Evolutionary conservation across 176 grass and related monocot species (phyloP), one percentile per base, ranked within the genome.

Genomic region (Hsuehochloa calcarea): DNA sequence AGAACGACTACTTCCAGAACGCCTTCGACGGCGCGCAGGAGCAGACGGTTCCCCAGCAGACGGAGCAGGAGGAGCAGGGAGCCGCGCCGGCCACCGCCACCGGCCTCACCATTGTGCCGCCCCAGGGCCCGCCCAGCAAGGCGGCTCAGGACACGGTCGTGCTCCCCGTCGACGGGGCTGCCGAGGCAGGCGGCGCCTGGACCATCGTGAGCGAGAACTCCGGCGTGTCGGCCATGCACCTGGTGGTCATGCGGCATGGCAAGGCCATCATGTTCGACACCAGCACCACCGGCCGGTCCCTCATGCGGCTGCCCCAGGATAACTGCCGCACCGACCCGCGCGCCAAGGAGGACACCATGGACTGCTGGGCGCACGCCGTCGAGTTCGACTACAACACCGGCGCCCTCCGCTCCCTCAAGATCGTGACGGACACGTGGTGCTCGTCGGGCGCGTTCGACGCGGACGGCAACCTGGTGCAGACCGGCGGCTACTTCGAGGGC

Each of bases 201-300:
- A 77, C 87, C 69, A 70, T 91, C 54, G 70, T 89, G 10, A 89
- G 83, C 83, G 43, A 86, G 56, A 94, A 91, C 83, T 74, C 83
- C 31, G 92, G 92, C 38, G 86, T 94, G 70, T 94, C 92, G 5
- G 86, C 92, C 17, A 94, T 91, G 92, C 92, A 94, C 84, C 60
- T 94, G 70, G 86, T 13, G n/a, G 56, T 91, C 65, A 89, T 85
- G 86, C 89, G 84, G 63, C 72, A 86, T 49, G 77, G 87, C 84
- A 76, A 86, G 83, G 89, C 86, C 80, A 1, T 91, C 80, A 91
- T 94, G 83, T 94, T 94, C 75, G 92, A 94, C 79, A 88, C 89
- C 56, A 62, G 14, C 83, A 88, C 76, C 77, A 86, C 87, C 16
- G 83, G 82, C 0, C 54, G 75, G 16, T 88, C 92, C 2, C 79